Conservation (phyloP, 495 filamentous ascomycete species). For the Podospora didyma region DNA sequence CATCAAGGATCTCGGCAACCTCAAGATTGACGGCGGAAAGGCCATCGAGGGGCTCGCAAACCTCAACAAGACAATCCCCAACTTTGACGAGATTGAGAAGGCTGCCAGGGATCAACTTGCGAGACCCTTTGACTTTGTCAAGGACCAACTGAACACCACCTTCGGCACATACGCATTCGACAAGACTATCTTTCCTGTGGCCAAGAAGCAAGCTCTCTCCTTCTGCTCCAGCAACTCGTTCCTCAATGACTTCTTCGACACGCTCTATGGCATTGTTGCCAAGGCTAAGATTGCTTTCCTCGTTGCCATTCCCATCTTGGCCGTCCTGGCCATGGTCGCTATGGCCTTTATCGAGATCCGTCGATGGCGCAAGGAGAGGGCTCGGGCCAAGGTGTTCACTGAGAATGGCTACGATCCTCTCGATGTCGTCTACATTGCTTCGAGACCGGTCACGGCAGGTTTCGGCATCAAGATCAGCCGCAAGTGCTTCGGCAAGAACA, state of each 20-base stretch:
- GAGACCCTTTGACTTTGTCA: constrained; percentile 72
- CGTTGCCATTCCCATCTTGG: constrained; percentile 61
- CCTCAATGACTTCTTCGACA: constrained; percentile 83
- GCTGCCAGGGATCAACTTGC: constrained; percentile 66
- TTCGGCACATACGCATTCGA: constrained; percentile 74
- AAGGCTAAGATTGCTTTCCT: constrained; percentile 71
- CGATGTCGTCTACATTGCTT: constrained; percentile 86
- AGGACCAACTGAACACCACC: constrained; percentile 61
- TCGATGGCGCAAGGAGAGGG: constrained; percentile 67
- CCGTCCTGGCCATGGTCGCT: constrained; percentile 67
- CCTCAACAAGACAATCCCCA: constrained; percentile 74
- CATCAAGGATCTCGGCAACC: constrained; percentile 60
- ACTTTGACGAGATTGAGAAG: constrained; percentile 76
- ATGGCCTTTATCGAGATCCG: constrained; percentile 78
- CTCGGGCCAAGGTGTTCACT: constrained; percentile 62
- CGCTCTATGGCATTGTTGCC: constrained; percentile 54
- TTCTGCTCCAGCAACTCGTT: constrained; percentile 85
- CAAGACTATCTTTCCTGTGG: constrained; percentile 69
- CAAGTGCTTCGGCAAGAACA: constrained; percentile 61
- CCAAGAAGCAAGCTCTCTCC: constrained; percentile 70
- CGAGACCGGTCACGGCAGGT: constrained; percentile 67
- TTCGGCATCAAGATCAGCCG: constrained; percentile 70
- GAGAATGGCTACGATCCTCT: constrained; percentile 67
- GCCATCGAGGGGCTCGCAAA: constrained; percentile 61
- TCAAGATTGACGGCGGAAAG: constrained; percentile 60